Base-by-base conservation (phyloP, 371 early-diverging fungal genomes). In the Mortierella sp. region DNA sequence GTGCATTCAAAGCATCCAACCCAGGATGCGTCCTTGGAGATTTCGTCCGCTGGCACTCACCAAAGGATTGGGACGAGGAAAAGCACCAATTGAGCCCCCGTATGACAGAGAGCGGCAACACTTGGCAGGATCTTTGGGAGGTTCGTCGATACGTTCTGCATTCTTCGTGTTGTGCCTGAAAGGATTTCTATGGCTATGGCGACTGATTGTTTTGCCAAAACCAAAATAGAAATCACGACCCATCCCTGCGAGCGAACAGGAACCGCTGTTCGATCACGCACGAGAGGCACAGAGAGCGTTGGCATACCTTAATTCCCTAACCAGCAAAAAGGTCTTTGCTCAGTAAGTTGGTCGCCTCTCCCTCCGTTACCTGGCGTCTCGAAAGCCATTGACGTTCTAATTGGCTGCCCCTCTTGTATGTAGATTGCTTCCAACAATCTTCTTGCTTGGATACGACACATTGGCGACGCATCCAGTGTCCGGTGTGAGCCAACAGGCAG, bases 11-110 rank as follows among this genome's bases (percentile, higher is more conserved):
- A 51, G 82, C 82, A 12, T 80, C 82, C 14, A 82, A 82, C 25
- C 94, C 95, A 3, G 81, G 85, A 16, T 86, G 90, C 14, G 67
- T 70, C 7, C 71, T 97, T 14, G 92, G 88, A 5, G 96, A 97
- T 65, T 97, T 97, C 85, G 90, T 97, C 12, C 82, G 95, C 41
- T 97, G 97, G 97, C 93, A 95, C 70, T 96, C 96, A 1, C 97
- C 97, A 12, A 85, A 92, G 47, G 97, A 97, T 71, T 93, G 91
- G 89, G 68, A 58, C 44, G 71, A 76, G 24, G 58, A 58, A 14
- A 79, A 76, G 21, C 91, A 88, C 8, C 71, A 76, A 16, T 69
- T 96, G 53, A 94, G 94, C 63, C 79, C 81, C 13, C 82, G 96
- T 19, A 96, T 96, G 96, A 68, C 82, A 2, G 91, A 90, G 22